A percentile compares a stretch with the other conserved stretches of the same genome.
Conservation (phyloP, 352 stramenopile genomes). For the Phytophthora sojae region DNA sequence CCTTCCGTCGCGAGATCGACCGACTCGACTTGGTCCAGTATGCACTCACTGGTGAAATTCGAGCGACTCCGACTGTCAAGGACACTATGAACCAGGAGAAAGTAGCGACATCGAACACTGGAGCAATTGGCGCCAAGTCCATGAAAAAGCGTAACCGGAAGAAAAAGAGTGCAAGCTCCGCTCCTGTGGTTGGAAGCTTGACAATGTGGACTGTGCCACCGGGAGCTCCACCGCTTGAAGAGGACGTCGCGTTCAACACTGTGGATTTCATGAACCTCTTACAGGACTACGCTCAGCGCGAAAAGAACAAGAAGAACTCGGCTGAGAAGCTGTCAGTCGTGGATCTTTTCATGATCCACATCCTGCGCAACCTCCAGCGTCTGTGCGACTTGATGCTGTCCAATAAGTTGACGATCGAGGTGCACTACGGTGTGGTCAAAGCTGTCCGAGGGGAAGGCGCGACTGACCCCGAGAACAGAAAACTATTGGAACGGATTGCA, state of each 20-base stretch:
- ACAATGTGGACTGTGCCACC: conserved; percentile 38
- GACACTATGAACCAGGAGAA: conserved; percentile 13
- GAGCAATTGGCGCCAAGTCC: not conserved
- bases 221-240: conserved; percentile 17
- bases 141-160: conserved; percentile 18
- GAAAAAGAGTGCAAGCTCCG: not conserved
- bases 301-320: conserved; percentile 6
- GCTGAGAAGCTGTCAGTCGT: conserved; percentile 23
- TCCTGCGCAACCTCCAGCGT: conserved; percentile 25
- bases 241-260: conserved; percentile 28
- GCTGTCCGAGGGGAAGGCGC: conserved; percentile 16
- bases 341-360: conserved; percentile 40
- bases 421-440: conserved; percentile 36
- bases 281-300: conserved; percentile 6
- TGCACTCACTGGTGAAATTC: conserved; percentile 32
- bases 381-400: conserved; percentile 21
- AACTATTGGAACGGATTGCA: conserved; percentile 29
- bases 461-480: conserved; percentile 7
- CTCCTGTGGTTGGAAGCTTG: conserved; percentile 25
- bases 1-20: conserved; percentile 36
- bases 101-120: not conserved
- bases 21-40: conserved; percentile 30
- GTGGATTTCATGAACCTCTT: conserved; percentile 29
- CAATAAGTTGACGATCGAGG: conserved; percentile 29
- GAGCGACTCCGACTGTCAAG: conserved; percentile 2